Evolutionary conservation across 192 early-diverging fungal genomes (phyloP), one percentile per base, ranked within the genome.

Genomic region (Dissophora globulifera): DNA sequence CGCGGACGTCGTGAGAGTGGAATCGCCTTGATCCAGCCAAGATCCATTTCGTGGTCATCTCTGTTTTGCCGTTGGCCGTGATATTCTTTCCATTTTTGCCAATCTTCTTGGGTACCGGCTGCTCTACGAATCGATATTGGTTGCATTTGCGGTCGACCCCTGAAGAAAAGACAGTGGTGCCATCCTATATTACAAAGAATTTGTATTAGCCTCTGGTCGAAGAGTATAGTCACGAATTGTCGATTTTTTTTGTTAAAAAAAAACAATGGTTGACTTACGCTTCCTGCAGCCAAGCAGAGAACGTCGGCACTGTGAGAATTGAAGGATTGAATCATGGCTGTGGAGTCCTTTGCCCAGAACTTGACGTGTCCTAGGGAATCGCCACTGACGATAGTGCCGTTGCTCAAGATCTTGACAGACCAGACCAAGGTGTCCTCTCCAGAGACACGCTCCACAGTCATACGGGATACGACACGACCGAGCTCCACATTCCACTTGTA

Each of bases 1-100:
- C 91, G 26, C 94, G 89, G 32, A 99, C 94, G 72, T 99, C 97
- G 72, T 99, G 95, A 16, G 91, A 92, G 78, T 99, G 97, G 80
- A 92, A 96, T 55, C 94, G 88, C 50, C 94, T 88, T 61, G 91
- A 88, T 15, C 93, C 94, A n/a, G 92, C 81, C 40, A 92, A 67
- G 22, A 96, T 84, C 95, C 95, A 98, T 26, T 88, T 81, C 56
- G 58, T 50, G 4, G 50, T 45, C 22, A 69, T 79, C 22, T 67
- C 61, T n/a, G 58, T 31, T 31, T 62, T 60, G n/a, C 35, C 40
- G 15, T 47, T 60, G 25, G 58, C 72, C 25, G 33, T 51, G 30
- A 67, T 64, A 31, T 26, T 56, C 51, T 66, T 61, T 38, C 58
- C 54, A 20, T 69, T 58, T 32, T 65, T 69, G 52, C 55, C 56